Evolutionary conservation across 2,329 filamentous ascomycete genomes (phyloP).

Genomic region (Alternaria conjuncta): DNA sequence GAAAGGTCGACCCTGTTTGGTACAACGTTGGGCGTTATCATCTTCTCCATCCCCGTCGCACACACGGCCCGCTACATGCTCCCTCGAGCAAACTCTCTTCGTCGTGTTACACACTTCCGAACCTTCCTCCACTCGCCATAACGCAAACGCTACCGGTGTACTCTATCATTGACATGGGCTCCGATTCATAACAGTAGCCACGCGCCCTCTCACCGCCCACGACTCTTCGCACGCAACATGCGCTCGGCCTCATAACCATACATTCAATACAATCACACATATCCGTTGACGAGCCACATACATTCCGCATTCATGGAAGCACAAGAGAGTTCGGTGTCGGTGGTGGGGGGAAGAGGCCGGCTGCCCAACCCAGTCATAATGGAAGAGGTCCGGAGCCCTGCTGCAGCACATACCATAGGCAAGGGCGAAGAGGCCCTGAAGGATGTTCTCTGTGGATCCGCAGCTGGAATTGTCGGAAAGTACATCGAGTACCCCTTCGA

Average conservation of each 20-base stretch:
- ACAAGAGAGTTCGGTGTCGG: conserved; percentile 36
- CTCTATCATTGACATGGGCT: conserved; percentile 22
- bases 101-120: conserved; percentile 28
- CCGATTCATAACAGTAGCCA: conserved; percentile 26
- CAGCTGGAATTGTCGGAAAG: conserved; percentile 90
- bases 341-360: conserved; percentile 39
- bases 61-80: conserved; percentile 28
- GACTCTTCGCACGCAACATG: conserved; percentile 34
- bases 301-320: conserved; percentile 36
- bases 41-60: conserved; percentile 29
- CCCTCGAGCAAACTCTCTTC: conserved; percentile 18
- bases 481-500: conserved; percentile 99
- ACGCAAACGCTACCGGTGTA: conserved; percentile 8
- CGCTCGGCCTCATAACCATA: conserved; percentile 23
- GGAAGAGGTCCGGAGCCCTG: conserved; percentile 23
- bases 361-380: conserved; percentile 25
- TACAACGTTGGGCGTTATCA: conserved; percentile 33
- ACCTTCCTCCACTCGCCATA: conserved; percentile 18
- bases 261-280: conserved; percentile 10
- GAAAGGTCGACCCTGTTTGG: conserved; percentile 29
- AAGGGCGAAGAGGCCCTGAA: conserved; percentile 75
- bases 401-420: conserved; percentile 26
- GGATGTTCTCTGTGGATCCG: conserved; percentile 87
- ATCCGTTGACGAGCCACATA: conserved; percentile 6
- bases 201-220: conserved; percentile 40